Base-by-base conservation (phyloP, 768 basidiomycete genomes). In the Lentinula boryana region DNA sequence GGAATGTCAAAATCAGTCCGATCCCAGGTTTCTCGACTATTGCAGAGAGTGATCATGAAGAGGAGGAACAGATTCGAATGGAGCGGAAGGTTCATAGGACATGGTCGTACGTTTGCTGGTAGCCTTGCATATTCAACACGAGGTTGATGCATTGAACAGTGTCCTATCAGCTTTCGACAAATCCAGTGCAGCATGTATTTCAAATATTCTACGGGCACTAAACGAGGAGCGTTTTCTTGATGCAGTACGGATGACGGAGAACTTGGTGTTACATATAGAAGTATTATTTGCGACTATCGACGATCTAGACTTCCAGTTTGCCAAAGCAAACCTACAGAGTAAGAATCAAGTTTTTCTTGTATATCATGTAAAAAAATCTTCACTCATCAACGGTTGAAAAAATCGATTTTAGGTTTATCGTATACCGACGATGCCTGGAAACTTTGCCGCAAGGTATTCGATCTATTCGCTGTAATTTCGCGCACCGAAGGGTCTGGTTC, bases 81-180 rank as follows among this genome's bases (percentile, higher is more conserved):
- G 97, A 99, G 71, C 89, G 94, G 68, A 88, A 97, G 71, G 97
- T 99, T 5, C 95, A 95, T 77, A 90, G 95, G 49, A 97, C 98
- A 66, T 99, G 97, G 97, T 96, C 95, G 91, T 92, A 69, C 76
- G 90, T 84, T 13, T 27, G 48, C 44, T 12, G 21, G 31, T 13
- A 16, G 31, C 66, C 13, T 27, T 62, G 50, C 41, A 55, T 27
- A 38, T 23, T 16, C 35, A 10, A 51, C 8, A 13, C 27, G 50
- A 15, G 12, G 9, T 18, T 15, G 10, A 55, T 32, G 50, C 60
- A 56, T 48, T 62, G 31, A 57, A 60, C 64, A 93, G 91, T 51
- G 94, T 98, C 41, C 81, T 99, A 36, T 97, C 95, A 21, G 93
- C 96, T 3, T 99, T 98, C 65, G 97, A 99, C 72, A 96, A 99